Evolutionary conservation across 495 filamentous ascomycete species (phyloP), one percentile per base, ranked within the genome.

Genomic region (Bombardia bombarda): DNA sequence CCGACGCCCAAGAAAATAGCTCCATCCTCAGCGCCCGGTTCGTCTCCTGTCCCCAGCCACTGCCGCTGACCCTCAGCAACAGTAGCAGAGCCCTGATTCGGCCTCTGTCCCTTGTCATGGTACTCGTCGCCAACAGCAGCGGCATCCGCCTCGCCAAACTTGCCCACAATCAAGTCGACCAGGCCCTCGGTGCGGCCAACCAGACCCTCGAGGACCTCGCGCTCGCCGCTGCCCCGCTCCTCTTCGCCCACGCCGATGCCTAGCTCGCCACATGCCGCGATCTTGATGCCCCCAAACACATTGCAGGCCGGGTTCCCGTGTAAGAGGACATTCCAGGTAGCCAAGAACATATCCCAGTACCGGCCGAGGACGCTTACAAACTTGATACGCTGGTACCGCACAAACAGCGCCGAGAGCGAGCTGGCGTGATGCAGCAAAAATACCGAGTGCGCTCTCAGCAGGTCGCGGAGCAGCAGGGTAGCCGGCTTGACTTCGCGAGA

Each of bases 241-340:
- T 95, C 89, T 56, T 95, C 89, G 23, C 90, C 92, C 10, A 96
- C 89, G 1, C 93, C 93, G 13, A 95, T 76, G 14, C 92, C 93
- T 19, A 95, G 78, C 63, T 95, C 88, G 5, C 90, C 92, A 28
- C 87, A 86, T 20, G 84, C 86, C 13, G 92, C 87, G 32, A 97
- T 77, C 62, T 95, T 95, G 47, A 95, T 78, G 2, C 86, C 87
- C 19, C 82, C 80, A 51, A 85, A 86, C 3, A 93, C 74, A 43
- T 81, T 81, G 4, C 82, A 77, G 4, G 82, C 80, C 3, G 92
- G 92, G 45, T 92, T 95, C 16, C 90, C 92, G 55, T 87, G 83
- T 28, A 97, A 68, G 32, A 96, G 72, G 14, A 96, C 80, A 45
- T 94, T 85, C 92, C 92, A 99, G 7, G 74, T 82, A 52, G 78